Conservation (phyloP, 2,329 filamentous ascomycete genomes). For the Fusarium hostae region DNA sequence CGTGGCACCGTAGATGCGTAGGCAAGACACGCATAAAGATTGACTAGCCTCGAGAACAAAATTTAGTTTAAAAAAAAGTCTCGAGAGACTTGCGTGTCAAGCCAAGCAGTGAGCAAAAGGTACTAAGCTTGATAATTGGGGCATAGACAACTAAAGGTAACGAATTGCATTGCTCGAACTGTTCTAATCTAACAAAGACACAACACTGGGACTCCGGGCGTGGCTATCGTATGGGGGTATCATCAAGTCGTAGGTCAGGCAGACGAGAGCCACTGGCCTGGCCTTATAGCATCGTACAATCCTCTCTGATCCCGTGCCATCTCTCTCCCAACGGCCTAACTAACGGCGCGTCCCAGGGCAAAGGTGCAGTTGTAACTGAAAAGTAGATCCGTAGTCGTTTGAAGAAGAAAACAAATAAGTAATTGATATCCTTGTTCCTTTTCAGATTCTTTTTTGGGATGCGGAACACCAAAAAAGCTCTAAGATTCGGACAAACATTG, state of each 20-base stretch:
- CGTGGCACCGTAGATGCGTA: neutral
- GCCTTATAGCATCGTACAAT: constrained; percentile 40
- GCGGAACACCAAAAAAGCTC: constrained; percentile 44
- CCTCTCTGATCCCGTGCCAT: constrained; percentile 40
- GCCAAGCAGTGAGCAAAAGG: neutral
- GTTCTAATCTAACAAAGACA: constrained; percentile 38
- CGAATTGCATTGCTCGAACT: constrained; percentile 40
- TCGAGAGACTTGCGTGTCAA: neutral
- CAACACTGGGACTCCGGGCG: constrained; percentile 41
- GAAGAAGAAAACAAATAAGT: constrained; percentile 29
- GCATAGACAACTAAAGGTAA: neutral
- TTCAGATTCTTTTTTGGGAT: constrained; percentile 41
- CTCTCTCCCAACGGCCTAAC: constrained; percentile 26
- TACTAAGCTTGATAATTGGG: neutral
- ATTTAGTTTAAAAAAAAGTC: neutral
- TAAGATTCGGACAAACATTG: constrained; percentile 42
- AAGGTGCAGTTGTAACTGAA: constrained; percentile 15
- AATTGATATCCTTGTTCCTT: constrained; percentile 44
- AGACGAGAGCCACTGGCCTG: constrained; percentile 34
- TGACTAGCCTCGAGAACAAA: neutral
- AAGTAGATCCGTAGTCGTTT: constrained; percentile 13
- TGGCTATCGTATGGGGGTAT: constrained; percentile 44
- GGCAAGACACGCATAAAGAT: neutral
- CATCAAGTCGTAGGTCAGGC: constrained; percentile 43
- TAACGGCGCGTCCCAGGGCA: constrained; percentile 9